Base-by-base conservation (phyloP, 2,329 filamentous ascomycete species). In the Claviceps africana region DNA sequence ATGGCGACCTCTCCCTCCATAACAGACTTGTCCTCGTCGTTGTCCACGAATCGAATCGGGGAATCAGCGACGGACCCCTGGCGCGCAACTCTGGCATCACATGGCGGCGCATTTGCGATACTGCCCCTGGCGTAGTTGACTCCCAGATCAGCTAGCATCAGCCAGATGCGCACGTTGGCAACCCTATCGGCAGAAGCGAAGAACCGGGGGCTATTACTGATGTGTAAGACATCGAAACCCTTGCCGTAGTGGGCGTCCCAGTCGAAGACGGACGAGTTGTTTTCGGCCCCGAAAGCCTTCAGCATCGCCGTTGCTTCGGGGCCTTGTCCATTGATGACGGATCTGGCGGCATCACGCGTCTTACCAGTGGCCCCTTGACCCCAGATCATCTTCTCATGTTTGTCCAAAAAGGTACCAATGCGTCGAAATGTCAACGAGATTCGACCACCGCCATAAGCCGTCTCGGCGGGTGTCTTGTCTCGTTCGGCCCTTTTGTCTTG, bases 341-440 rank as follows among this genome's bases (percentile, higher is more conserved):
- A 60, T 1, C 71, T 70, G 0, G 89, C 88, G 0, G 72, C 68
- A 0, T 73, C 72, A 25, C 73, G 73, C 0, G 71, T 73, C 69
- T 95, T 95, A 7, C 71, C 72, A 0, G 77, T 80, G 0, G 90
- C 91, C 2, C 93, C 93, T 67, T 96, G 90, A 15, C 93, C 93
- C 91, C 90, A 97, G 51, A 98, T 95, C 2, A 70, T 69, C 31
- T 72, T 72, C 40, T 78, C 74, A n/a, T 79, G 72, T 4, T 73
- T 70, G 59, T 84, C 74, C 45, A 95, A 68, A 62, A 88, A 97
- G 0, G 93, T 98, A 2, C 82, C 88, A 57, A 98, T 96, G 25
- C 81, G 76, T 45, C 93, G 78, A 65, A 98, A 97, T 0, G 93
- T 98, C 37, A 98, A 74, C 47, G 87, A 94, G 63, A 98, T 95